phyloP scores from a whole-genome alignment of 176 grass and related monocot genomes.

The Hsuehochloa calcarea region DNA sequence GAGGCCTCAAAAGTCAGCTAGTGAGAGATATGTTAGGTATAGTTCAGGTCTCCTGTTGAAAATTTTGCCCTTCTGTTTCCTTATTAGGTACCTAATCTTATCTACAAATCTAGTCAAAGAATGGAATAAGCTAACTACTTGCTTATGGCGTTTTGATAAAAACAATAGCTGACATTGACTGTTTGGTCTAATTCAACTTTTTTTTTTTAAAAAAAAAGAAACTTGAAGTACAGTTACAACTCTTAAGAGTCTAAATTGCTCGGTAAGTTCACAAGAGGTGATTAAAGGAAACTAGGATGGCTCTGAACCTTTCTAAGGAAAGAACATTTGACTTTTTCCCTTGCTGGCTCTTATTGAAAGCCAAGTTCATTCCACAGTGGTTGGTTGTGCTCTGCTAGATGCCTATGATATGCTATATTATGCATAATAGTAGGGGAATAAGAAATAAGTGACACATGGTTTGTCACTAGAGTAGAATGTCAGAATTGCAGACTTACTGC shows the following conservation, averaged over 20 bases:
- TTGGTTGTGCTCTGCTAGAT: neutral
- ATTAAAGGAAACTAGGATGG: neutral
- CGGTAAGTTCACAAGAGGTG: neutral
- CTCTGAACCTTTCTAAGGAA: neutral
- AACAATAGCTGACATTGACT: neutral
- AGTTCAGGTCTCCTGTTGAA: neutral
- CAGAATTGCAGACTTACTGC: neutral
- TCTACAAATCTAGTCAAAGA: neutral
- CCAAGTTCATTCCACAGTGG: neutral
- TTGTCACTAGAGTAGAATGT: neutral
- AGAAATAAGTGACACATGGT: neutral
- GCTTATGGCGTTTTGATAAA: neutral
- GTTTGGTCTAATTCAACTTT: conserved; percentile 12
- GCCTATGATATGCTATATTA: neutral
- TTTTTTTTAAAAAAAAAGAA: neutral
- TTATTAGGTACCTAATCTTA: conserved; percentile 3
- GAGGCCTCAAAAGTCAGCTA: neutral
- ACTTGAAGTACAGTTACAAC: neutral
- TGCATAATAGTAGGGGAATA: neutral
- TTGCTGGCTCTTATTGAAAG: neutral
- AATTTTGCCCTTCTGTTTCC: neutral
- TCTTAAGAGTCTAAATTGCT: neutral
- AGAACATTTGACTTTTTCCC: neutral
- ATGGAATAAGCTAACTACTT: neutral
- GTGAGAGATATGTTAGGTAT: conserved; percentile 1